These are phyloP conservation scores for Hortaea werneckii DNA, from an alignment of 2,329 filamentous ascomycete genomes.

Conservation along the genomic window DNA sequence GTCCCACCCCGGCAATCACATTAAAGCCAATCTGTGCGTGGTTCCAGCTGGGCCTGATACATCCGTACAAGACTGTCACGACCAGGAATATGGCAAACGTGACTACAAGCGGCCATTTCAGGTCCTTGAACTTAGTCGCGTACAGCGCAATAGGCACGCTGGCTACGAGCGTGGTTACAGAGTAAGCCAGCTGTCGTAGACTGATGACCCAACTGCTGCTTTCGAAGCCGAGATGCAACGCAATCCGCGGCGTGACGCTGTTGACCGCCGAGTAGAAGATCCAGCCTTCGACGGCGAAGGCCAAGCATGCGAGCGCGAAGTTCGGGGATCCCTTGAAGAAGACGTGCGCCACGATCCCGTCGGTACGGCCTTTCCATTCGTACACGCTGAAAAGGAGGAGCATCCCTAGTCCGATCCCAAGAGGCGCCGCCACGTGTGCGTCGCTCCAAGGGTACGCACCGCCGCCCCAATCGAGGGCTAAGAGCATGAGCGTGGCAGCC, in stretches of 20 bases:
- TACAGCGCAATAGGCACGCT: slow-evolving; percentile 38
- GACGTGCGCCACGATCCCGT: slow-evolving; percentile 47
- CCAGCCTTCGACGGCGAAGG: slow-evolving; percentile 50
- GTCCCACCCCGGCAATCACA: slow-evolving; percentile 40
- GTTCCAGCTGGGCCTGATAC: slow-evolving; percentile 36
- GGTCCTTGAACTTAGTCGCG: slow-evolving; percentile 40
- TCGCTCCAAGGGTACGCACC: slow-evolving; percentile 28
- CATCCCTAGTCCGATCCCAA: slow-evolving; percentile 34
- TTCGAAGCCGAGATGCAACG: slow-evolving; percentile 41
- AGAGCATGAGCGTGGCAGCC: slow-evolving; percentile 17
- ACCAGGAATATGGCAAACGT: slow-evolving; percentile 40
- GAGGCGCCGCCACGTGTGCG: slow-evolving; percentile 29
- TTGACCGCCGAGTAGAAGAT: slow-evolving; percentile 48
- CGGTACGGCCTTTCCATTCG: slow-evolving; percentile 45
- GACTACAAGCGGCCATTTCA: slow-evolving; percentile 37
- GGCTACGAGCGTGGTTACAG: slow-evolving; percentile 30
- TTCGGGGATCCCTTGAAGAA: slow-evolving; percentile 46
- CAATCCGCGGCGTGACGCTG: slow-evolving; percentile 40
- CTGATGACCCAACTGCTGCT: slow-evolving; percentile 38
- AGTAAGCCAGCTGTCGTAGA: slow-evolving; percentile 39
- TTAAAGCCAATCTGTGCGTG: slow-evolving; percentile 39
- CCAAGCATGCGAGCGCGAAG: slow-evolving; percentile 45
- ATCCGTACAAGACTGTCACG: slow-evolving; percentile 40
- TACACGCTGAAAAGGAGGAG: slow-evolving; percentile 32
- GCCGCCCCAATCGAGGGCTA: slow-evolving; percentile 27